phyloP scores from a whole-genome alignment of 1,284 basidiomycete genomes.

The Pseudomicrostroma phylloplanum region DNA sequence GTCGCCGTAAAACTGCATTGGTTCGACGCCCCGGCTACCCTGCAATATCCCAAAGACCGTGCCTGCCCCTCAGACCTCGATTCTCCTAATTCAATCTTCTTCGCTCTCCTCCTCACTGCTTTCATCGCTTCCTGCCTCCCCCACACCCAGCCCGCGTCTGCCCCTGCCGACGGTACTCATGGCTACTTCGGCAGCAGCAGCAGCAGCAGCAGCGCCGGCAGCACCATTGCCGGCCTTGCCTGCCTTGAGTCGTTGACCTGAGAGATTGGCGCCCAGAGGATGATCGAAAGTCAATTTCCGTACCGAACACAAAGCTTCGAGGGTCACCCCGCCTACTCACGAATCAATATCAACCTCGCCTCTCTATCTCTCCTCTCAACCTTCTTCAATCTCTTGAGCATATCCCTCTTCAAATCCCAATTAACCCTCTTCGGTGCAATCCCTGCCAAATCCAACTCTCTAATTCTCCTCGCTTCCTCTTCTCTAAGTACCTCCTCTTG shows the following conservation, averaged over 20 bases:
- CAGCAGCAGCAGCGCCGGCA: neutral
- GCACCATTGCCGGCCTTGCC: neutral
- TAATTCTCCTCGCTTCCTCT: conserved; percentile 72
- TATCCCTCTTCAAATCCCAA: conserved; percentile 93
- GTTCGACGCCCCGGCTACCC: too few relatives aligned
- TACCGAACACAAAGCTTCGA: too few relatives aligned
- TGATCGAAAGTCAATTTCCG: too few relatives aligned
- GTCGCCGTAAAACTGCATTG: too few relatives aligned
- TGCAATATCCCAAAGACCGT: neutral
- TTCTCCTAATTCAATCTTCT: neutral
- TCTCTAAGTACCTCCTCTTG: conserved; percentile 76
- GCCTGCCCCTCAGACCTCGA: neutral
- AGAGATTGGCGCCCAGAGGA: too few relatives aligned
- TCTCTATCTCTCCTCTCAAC: conserved; percentile 86
- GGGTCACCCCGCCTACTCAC: conserved; percentile 54
- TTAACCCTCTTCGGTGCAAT: conserved; percentile 93
- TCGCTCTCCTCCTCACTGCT: neutral
- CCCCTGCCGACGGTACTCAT: neutral
- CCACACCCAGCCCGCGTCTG: neutral
- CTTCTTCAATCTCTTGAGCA: conserved; percentile 79
- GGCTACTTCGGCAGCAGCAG: neutral
- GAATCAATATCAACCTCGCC: conserved; percentile 82
- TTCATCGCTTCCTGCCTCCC: neutral
- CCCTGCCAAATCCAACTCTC: conserved; percentile 92
- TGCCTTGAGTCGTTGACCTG: neutral